Evolutionary conservation across 768 basidiomycete genomes (phyloP).

Genomic region (Boletus rubroflammeus): DNA sequence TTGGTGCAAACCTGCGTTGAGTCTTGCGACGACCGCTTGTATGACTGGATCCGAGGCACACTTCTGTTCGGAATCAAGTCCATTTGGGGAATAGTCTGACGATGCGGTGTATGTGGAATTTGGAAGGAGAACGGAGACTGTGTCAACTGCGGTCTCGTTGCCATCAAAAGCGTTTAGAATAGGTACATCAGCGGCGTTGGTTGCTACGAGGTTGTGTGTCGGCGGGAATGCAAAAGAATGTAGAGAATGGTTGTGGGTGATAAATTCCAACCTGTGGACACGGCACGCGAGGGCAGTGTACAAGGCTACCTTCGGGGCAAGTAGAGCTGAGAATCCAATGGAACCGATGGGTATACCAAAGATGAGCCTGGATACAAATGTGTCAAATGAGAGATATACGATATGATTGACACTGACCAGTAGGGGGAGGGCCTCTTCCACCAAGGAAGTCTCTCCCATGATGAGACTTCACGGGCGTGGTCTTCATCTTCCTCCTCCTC

Average conservation of each 20-base stretch:
- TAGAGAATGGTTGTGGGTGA: not conserved
- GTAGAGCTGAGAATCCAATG: constrained; percentile 50
- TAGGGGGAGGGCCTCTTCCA: constrained; percentile 70
- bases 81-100: not conserved
- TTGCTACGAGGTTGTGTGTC: not conserved
- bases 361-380: constrained; percentile 44
- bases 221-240: not conserved
- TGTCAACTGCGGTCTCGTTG: not conserved
- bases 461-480: constrained; percentile 27
- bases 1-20: constrained; percentile 51
- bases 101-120: not conserved
- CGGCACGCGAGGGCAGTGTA: constrained; percentile 72
- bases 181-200: not conserved
- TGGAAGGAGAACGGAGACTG: constrained; percentile 1
- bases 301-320: constrained; percentile 71
- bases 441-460: constrained; percentile 51
- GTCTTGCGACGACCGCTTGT: constrained; percentile 64
- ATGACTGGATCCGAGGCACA: constrained; percentile 73
- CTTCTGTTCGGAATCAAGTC: constrained; percentile 15
- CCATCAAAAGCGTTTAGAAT: not conserved
- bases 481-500: constrained; percentile 25
- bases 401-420: constrained; percentile 49
- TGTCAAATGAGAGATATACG: not conserved
- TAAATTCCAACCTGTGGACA: constrained; percentile 59
- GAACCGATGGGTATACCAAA: constrained; percentile 49